These are phyloP conservation scores for Yamadazyma diddensiae DNA, from an alignment of 1,139 yeast genomes.

Conservation along the genomic window DNA sequence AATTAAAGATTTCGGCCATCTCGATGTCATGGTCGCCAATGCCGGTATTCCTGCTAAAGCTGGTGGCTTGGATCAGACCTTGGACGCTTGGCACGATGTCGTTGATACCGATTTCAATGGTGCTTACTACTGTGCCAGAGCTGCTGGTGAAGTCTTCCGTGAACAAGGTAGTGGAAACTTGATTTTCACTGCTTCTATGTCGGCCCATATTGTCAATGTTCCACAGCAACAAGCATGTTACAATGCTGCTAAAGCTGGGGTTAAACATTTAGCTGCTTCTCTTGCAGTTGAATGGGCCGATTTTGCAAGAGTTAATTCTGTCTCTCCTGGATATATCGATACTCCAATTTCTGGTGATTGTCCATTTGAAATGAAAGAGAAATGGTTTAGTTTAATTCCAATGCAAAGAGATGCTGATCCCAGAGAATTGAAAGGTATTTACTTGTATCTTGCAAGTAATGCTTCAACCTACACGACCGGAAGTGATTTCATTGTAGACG, in stretches of 20 bases:
- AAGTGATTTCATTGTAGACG: slow-evolving; percentile 44
- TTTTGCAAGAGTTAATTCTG: slow-evolving; percentile 53
- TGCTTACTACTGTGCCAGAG: slow-evolving; percentile 57
- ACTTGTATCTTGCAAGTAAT: slow-evolving; percentile 38
- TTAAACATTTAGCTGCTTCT: slow-evolving; percentile 48
- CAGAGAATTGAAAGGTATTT: slow-evolving; percentile 39
- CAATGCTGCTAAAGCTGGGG: slow-evolving; percentile 57
- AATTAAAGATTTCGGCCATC: slow-evolving; percentile 15
- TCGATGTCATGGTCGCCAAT: slow-evolving; percentile 20
- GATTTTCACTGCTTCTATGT: slow-evolving; percentile 61
- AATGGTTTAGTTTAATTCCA: slow-evolving; percentile 35
- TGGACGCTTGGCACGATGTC: slow-evolving; percentile 42
- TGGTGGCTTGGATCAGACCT: slow-evolving; percentile 32
- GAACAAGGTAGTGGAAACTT: slow-evolving; percentile 50
- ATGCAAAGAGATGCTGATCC: slow-evolving; percentile 39
- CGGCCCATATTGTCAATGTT: slow-evolving; percentile 52
- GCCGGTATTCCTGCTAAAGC: slow-evolving; percentile 20
- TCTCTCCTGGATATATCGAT: slow-evolving; percentile 55
- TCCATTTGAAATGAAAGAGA: slow-evolving; percentile 30
- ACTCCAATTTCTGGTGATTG: slow-evolving; percentile 53
- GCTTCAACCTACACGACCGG: slow-evolving; percentile 45
- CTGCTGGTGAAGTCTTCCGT: slow-evolving; percentile 48
- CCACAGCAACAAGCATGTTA: slow-evolving; percentile 57
- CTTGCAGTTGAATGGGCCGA: slow-evolving; percentile 55
- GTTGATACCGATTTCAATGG: slow-evolving; percentile 66